A percentile compares a stretch with the other conserved stretches of the same genome.
Conservation (phyloP, 352 stramenopile species). For the Saprolegnia diclina region DNA sequence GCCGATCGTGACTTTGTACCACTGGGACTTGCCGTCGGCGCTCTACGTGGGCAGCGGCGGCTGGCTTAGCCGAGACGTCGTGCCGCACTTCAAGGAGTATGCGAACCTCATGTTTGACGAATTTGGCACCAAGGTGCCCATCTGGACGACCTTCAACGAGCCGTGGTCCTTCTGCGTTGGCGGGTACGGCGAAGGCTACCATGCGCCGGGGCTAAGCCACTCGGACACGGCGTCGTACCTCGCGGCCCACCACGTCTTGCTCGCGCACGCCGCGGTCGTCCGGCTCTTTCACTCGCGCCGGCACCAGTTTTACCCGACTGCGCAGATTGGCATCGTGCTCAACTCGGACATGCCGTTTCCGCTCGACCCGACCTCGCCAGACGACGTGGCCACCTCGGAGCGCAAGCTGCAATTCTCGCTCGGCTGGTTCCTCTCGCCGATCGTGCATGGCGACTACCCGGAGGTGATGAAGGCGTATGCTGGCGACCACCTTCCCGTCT, state of each 20-base stretch:
- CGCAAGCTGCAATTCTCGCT: slow-evolving; percentile 87
- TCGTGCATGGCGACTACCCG: slow-evolving; percentile 90
- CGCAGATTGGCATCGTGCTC: slow-evolving; percentile 90
- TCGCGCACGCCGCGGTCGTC: slow-evolving; percentile 85
- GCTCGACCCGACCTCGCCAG: slow-evolving; percentile 49
- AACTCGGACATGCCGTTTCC: slow-evolving; percentile 75
- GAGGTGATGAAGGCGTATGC: slow-evolving; percentile 79
- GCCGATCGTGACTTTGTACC: slow-evolving; percentile 93
- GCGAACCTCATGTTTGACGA: slow-evolving; percentile 84
- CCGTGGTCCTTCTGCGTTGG: slow-evolving; percentile 79
- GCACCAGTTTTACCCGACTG: slow-evolving; percentile 34
- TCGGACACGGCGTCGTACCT: slow-evolving; percentile 46
- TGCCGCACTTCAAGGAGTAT: slow-evolving; percentile 83
- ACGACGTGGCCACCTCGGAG: slow-evolving; percentile 55
- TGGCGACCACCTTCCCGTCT: slow-evolving; percentile 73
- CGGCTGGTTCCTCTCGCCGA: slow-evolving; percentile 90
- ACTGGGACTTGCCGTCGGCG: slow-evolving; percentile 92
- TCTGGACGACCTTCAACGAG: slow-evolving; percentile 96
- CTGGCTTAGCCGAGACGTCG: slow-evolving; percentile 52
- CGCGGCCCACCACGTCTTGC: slow-evolving; percentile 85
- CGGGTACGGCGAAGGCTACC: slow-evolving; percentile 76
- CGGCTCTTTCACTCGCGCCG: slow-evolving; percentile 81
- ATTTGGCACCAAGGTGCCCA: slow-evolving; percentile 88
- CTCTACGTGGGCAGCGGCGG: slow-evolving; percentile 82
- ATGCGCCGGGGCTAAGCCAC: slow-evolving; percentile 34